Percentiles rank a stretch among this genome's conserved stretches.
Evolutionary conservation across 2,329 filamentous ascomycete genomes (phyloP).

Genomic region (Arthroderma sp.): DNA sequence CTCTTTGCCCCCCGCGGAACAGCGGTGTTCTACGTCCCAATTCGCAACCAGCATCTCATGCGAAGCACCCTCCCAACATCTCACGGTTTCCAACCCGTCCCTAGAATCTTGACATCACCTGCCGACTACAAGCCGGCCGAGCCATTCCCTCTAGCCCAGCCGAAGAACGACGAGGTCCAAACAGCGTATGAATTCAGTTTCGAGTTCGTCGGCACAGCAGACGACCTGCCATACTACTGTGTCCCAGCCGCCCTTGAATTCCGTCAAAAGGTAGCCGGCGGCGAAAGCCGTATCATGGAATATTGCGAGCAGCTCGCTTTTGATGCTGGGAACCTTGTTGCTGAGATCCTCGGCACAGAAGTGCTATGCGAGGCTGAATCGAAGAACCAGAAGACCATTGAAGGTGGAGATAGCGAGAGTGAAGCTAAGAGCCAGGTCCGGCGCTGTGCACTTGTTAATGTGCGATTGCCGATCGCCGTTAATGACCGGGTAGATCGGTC

Average conservation of each 20-base stretch:
- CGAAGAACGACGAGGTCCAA: slow-evolving; percentile 25
- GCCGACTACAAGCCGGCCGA: not conserved
- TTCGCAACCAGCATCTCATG: slow-evolving; percentile 62
- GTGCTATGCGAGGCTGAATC: slow-evolving; percentile 46
- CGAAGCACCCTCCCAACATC: slow-evolving; percentile 65
- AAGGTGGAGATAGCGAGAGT: not conserved
- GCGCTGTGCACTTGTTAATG: slow-evolving; percentile 57
- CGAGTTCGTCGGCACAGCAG: slow-evolving; percentile 62
- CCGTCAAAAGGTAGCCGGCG: slow-evolving; percentile 54
- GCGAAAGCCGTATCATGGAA: slow-evolving; percentile 54
- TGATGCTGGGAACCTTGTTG: slow-evolving; percentile 48
- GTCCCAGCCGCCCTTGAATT: slow-evolving; percentile 60
- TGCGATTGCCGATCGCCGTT: slow-evolving; percentile 52
- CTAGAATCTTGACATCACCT: slow-evolving; percentile 9
- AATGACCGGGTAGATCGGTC: slow-evolving; percentile 15
- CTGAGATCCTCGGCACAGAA: slow-evolving; percentile 53
- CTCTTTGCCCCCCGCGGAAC: slow-evolving; percentile 67
- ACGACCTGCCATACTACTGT: slow-evolving; percentile 59
- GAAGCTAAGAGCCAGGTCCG: slow-evolving; percentile 32
- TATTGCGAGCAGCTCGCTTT: slow-evolving; percentile 54
- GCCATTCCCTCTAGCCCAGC: not conserved
- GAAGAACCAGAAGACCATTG: slow-evolving; percentile 12
- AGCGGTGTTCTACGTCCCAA: slow-evolving; percentile 66
- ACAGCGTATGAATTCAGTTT: slow-evolving; percentile 56
- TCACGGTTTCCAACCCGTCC: slow-evolving; percentile 54